Evolutionary conservation across 495 filamentous ascomycete species (phyloP).

Genomic region (Penicillium chermesinum): DNA sequence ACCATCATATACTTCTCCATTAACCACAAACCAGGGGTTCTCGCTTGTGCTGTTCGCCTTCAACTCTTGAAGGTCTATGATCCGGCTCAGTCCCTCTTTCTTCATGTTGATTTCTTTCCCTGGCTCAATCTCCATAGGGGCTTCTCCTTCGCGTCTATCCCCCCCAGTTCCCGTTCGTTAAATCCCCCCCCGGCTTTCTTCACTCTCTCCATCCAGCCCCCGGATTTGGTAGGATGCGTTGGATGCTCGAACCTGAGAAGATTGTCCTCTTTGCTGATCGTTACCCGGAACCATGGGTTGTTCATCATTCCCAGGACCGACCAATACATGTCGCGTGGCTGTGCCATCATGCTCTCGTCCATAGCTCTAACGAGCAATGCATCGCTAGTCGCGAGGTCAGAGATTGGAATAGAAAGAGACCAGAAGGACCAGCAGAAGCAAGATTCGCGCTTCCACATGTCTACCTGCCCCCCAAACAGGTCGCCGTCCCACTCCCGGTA

Average conservation of each 20-base stretch:
- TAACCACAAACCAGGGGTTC: slow-evolving; percentile 86
- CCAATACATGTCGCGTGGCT: slow-evolving; percentile 97
- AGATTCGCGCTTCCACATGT: slow-evolving; percentile 76
- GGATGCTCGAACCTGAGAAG: slow-evolving; percentile 82
- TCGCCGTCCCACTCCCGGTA: slow-evolving; percentile 67
- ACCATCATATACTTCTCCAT: slow-evolving; percentile 90
- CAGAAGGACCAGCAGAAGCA: slow-evolving; percentile 96
- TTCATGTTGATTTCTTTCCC: slow-evolving; percentile 78
- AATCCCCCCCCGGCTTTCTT: slow-evolving; percentile 80
- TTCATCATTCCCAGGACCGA: slow-evolving; percentile 98
- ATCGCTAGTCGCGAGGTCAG: slow-evolving; percentile 55
- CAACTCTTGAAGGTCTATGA: slow-evolving; percentile 69
- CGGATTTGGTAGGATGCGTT: slow-evolving; percentile 73
- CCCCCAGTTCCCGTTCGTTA: slow-evolving; percentile 86
- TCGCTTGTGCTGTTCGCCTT: slow-evolving; percentile 59
- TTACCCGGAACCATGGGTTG: slow-evolving; percentile 88
- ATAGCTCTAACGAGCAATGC: slow-evolving; percentile 84
- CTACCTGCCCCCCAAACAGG: slow-evolving; percentile 72
- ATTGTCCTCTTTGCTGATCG: slow-evolving; percentile 66
- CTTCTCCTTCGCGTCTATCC: slow-evolving; percentile 60
- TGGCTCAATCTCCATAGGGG: slow-evolving; percentile 35
- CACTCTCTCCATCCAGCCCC: slow-evolving; percentile 96
- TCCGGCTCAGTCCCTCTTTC: slow-evolving; percentile 57
- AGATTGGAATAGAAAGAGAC: slow-evolving; percentile 64
- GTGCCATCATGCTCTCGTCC: slow-evolving; percentile 85